Evolutionary conservation across 2,329 filamentous ascomycete genomes (phyloP).

Genomic region (Neofusicoccum kwambonambiense): DNA sequence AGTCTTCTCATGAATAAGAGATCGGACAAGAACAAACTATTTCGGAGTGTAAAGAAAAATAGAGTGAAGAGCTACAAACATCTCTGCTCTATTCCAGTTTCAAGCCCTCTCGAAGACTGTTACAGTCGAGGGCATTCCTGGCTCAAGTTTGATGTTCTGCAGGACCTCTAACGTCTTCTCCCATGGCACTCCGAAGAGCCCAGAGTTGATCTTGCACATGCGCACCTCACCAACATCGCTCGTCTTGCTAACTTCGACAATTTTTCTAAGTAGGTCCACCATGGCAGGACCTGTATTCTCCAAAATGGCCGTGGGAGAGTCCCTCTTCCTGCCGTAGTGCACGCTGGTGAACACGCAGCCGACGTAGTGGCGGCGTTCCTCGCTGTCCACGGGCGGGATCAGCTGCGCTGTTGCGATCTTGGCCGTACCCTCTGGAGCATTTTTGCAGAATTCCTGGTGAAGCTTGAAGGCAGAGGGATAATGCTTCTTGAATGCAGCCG

Average conservation of each 20-base stretch:
- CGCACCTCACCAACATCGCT: constrained; percentile 37
- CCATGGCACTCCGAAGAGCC: constrained; percentile 58
- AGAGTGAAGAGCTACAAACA: no score
- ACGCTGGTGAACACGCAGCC: constrained; percentile 59
- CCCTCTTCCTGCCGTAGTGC: constrained; percentile 47
- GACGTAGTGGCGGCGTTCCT: constrained; percentile 50
- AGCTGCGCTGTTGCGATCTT: constrained; percentile 51
- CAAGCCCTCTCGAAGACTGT: constrained; percentile 10
- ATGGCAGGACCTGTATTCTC: constrained; percentile 51
- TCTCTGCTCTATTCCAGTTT: background rate
- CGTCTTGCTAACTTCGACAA: constrained; percentile 32
- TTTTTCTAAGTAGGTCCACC: constrained; percentile 46
- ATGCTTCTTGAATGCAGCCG: constrained; percentile 47
- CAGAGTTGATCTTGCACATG: constrained; percentile 59
- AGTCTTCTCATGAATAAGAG: no score
- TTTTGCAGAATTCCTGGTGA: constrained; percentile 50
- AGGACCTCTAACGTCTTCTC: constrained; percentile 47
- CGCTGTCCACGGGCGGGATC: constrained; percentile 49
- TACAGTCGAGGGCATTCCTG: constrained; percentile 5
- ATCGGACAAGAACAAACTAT: no score
- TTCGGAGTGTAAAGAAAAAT: no score
- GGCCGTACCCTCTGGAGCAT: constrained; percentile 26
- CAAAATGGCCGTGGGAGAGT: constrained; percentile 47
- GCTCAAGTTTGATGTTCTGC: constrained; percentile 31
- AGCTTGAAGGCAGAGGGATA: constrained; percentile 53